Evolutionary conservation across 495 filamentous ascomycete species (phyloP), one percentile per base, ranked within the genome.

Genomic region (Xylaria grammica): DNA sequence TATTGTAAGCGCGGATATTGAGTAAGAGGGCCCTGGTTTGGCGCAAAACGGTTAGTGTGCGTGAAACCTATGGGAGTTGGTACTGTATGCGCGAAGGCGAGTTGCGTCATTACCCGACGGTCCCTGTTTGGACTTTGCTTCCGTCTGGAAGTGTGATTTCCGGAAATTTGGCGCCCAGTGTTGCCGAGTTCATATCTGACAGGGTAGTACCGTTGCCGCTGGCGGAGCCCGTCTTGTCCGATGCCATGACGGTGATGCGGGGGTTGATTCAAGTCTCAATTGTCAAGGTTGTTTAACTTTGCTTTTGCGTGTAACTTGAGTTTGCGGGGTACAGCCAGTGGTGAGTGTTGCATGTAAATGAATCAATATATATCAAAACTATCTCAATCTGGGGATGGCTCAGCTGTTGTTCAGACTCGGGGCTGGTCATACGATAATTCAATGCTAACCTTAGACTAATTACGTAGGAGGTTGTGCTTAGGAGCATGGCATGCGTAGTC

Each of bases 101-200:
- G 36, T 24, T 20, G 20, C 46, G n/a, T 0, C 1, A 32, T 27
- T 9, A 70, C 65, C 68, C 69, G 11, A 72, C 60, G 2, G 71
- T 74, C 36, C 71, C 71, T 10, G 71, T 74, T 36, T 71, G 69
- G 8, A 72, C 69, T 44, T 68, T 69, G 32, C 52, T 66, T n/a
- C 69, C 69, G 38, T 72, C 63, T 26, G 67, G 65, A 13, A 73
- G 62, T 2, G 69, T 69, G 29, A 72, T 63, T 34, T 71, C 62
- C 10, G 71, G 71, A 32, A 73, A 67, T 11, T 65, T 45, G 17
- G 45, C 63, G 29, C 69, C 69, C 0, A 67, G 13, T 0, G 65
- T 72, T 8, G 65, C 38, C 15, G 70, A 72, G 34, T 70, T 72
- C 7, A 70, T 48, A 24, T 68, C 60, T 4, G 65, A 58, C 11